phyloP scores from a whole-genome alignment of 2,329 filamentous ascomycete genomes.

The Lecanoromycetidae sp. region DNA sequence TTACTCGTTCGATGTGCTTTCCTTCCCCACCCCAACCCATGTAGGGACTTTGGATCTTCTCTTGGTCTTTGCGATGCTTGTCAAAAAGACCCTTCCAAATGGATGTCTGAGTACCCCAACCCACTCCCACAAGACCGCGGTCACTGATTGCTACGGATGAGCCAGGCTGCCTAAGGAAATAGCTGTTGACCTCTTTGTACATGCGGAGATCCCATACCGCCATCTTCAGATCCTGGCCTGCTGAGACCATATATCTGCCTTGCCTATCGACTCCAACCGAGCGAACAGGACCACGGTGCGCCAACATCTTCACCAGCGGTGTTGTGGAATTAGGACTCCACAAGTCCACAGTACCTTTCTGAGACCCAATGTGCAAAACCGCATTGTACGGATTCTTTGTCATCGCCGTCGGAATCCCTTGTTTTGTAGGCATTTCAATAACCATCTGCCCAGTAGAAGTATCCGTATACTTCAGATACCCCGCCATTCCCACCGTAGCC shows the following conservation, averaged over 20 bases:
- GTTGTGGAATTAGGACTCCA: constrained; percentile 90
- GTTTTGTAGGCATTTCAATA: constrained; percentile 69
- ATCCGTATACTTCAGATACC: constrained; percentile 87
- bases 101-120: constrained; percentile 78
- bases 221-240: constrained; percentile 82
- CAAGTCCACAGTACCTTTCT: constrained; percentile 85
- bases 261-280: constrained; percentile 75
- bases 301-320: constrained; percentile 79
- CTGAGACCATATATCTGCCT: constrained; percentile 89
- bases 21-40: constrained; percentile 88
- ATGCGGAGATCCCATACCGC: constrained; percentile 92
- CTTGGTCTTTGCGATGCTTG: constrained; percentile 56
- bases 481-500: constrained; percentile 71
- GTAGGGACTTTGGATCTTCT: constrained; percentile 77
- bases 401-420: constrained; percentile 72
- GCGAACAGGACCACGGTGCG: constrained; percentile 79
- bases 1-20: constrained; percentile 63
- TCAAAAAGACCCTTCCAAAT: constrained; percentile 87
- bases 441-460: constrained; percentile 86
- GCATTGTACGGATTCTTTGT: constrained; percentile 87
- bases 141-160: constrained; percentile 81
- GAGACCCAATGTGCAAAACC: constrained; percentile 81
- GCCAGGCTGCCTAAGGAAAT: constrained; percentile 71
- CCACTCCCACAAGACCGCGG: constrained; percentile 72
- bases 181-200: constrained; percentile 84